Evolutionary conservation across 805 yeast species (phyloP), one percentile per base, ranked within the genome.

Genomic region (Nakazawaea holstii): DNA sequence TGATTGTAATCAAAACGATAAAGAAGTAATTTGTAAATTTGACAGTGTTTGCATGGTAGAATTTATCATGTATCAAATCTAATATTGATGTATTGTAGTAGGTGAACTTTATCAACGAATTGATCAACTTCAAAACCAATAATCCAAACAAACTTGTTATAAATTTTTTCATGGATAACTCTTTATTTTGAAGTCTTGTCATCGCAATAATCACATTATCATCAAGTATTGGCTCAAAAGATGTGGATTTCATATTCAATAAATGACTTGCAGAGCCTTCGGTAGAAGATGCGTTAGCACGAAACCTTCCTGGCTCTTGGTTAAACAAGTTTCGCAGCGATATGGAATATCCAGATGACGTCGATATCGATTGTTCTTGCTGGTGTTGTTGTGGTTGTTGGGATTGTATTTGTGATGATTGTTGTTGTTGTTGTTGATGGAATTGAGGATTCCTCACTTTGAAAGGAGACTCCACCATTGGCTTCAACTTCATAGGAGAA

Each of bases 101-200:
- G 30, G 61, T 38, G 11, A 61, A 52, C 32, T 48, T 36, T 1
- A 57, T 17, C 15, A 60, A 39, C 3, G 67, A 62, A 24, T 51
- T 50, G 1, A 60, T 10, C 44, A 73, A 55, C 39, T 61, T 59
- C 45, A 64, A 64, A 6, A 61, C 45, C 2, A 71, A 52, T 13
- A 67, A 44, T 7, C 55, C 46, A 3, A 71, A 40, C 0, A 67
- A 47, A 46, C 59, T 64, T 10, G 53, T 52, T 26, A 70, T 45
- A 7, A 72, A 49, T n/a, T 54, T 61, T 36, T 62, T 63, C 35
- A 66, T 54, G 52, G 69, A 70, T 6, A 53, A 35, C 45, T 73
- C 74, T 49, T 66, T 66, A 52, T 73, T 71, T 2, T 68, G 64
- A 49, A 75, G 77, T 32, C 82, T 55, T 4, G 61, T 40, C 45